Evolutionary conservation across 1,284 basidiomycete genomes (phyloP).

Genomic region (Boletus sp.): DNA sequence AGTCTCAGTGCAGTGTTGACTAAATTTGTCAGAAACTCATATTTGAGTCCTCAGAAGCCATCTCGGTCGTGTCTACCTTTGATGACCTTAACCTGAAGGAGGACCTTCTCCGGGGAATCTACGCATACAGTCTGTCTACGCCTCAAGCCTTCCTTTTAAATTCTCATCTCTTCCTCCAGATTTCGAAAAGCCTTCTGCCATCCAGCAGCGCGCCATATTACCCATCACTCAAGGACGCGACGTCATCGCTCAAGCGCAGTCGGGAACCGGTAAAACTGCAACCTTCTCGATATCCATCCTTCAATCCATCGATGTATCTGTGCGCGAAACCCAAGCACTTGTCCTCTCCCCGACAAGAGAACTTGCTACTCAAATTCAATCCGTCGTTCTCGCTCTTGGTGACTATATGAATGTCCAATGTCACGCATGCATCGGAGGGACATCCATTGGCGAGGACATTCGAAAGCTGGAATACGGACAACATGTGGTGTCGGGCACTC

Average conservation of each 20-base stretch:
- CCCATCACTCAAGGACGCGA: slow-evolving; percentile 94
- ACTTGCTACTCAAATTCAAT: slow-evolving; percentile 96
- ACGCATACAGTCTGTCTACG: slow-evolving; percentile 86
- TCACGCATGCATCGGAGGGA: slow-evolving; percentile 98
- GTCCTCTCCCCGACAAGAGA: slow-evolving; percentile 94
- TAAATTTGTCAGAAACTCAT: slow-evolving; percentile 70
- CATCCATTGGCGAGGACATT: slow-evolving; percentile 97
- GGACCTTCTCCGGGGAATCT: slow-evolving; percentile 94
- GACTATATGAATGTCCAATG: slow-evolving; percentile 99
- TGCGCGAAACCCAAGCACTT: slow-evolving; percentile 95
- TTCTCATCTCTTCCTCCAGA: slow-evolving; percentile 46
- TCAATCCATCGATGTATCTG: slow-evolving; percentile 92
- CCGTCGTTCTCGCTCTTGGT: slow-evolving; percentile 94
- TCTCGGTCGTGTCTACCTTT: slow-evolving; percentile 83
- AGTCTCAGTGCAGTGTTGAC: slow-evolving; percentile 7
- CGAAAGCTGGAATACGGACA: slow-evolving; percentile 97
- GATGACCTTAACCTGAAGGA: slow-evolving; percentile 95
- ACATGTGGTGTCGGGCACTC: slow-evolving; percentile 96
- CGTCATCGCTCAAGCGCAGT: slow-evolving; percentile 98
- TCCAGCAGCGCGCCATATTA: slow-evolving; percentile 96
- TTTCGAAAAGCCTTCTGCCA: slow-evolving; percentile 98
- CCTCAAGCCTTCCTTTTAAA: background rate
- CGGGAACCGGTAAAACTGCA: slow-evolving; percentile 99
- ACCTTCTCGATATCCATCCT: slow-evolving; percentile 95
- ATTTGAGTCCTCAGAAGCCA: slow-evolving; percentile 96